Evolutionary conservation across 371 early-diverging fungal species (phyloP).

Genomic region (Mortierella polycephala): DNA sequence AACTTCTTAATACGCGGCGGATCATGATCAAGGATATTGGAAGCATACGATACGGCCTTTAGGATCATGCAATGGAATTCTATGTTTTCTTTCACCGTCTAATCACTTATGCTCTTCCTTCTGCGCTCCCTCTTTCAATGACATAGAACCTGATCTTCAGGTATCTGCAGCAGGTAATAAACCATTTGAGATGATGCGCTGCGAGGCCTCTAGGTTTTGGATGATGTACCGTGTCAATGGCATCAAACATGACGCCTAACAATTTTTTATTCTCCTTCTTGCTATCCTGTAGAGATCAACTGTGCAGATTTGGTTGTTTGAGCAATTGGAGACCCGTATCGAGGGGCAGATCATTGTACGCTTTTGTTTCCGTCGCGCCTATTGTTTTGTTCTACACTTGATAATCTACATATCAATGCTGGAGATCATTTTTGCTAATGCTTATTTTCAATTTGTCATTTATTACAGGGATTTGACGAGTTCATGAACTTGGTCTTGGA

Average conservation of each 20-base stretch:
- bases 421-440: neutral
- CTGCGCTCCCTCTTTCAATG: neutral
- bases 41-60: too few relatives aligned
- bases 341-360: conserved; percentile 93
- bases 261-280: neutral
- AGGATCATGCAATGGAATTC: too few relatives aligned
- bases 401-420: neutral
- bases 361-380: neutral
- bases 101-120: too few relatives aligned
- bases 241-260: neutral
- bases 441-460: neutral
- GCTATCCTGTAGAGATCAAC: conserved; percentile 73
- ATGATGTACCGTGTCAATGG: neutral
- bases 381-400: neutral
- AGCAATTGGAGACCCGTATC: conserved; percentile 86
- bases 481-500: conserved; percentile 97
- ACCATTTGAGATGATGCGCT: neutral
- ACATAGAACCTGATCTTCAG: conserved; percentile 92
- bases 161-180: conserved; percentile 79
- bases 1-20: too few relatives aligned
- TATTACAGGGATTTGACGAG: conserved; percentile 93
- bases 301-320: conserved; percentile 95
- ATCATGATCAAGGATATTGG: too few relatives aligned
- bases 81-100: too few relatives aligned
- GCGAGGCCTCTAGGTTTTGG: neutral